A percentile compares a stretch with the other conserved stretches of the same genome.
phyloP scores from a whole-genome alignment of 352 stramenopile genomes.

The Globisporangium radiosum region DNA sequence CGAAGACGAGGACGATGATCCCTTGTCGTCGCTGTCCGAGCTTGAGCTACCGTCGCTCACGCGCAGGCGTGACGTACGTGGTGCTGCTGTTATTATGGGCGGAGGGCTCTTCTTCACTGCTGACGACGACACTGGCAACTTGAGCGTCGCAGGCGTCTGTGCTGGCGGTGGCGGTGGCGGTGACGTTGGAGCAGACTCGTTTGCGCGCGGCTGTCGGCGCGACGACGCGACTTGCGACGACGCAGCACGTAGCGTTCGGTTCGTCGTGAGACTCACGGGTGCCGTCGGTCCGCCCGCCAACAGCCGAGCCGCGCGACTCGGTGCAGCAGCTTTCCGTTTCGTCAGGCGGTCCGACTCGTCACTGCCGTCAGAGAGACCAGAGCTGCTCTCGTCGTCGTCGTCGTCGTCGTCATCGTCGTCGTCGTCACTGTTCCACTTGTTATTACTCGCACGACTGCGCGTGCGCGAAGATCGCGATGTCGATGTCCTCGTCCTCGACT shows the following conservation, averaged over 20 bases:
- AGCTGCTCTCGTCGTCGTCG: slow-evolving; percentile 4
- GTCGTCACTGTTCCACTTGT: slow-evolving; percentile 15
- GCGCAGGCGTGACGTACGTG: slow-evolving; percentile 22
- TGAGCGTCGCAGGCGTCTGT: neutral
- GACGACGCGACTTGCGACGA: neutral
- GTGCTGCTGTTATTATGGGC: neutral
- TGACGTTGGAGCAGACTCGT: slow-evolving; percentile 13
- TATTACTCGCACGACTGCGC: neutral
- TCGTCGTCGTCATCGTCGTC: slow-evolving; percentile 7
- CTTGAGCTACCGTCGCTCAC: slow-evolving; percentile 60
- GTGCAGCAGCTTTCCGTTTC: slow-evolving; percentile 2
- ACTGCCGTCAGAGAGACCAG: slow-evolving; percentile 4
- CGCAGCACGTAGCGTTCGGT: too few relatives aligned
- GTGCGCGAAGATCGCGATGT: slow-evolving; percentile 7
- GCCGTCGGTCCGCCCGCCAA: too few relatives aligned
- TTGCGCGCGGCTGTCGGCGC: slow-evolving; percentile 5
- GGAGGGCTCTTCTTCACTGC: slow-evolving; percentile 2
- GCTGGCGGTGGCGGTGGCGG: slow-evolving; percentile 24
- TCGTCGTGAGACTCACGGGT: too few relatives aligned
- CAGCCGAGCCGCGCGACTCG: neutral
- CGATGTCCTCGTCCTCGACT: neutral
- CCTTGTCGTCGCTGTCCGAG: slow-evolving; percentile 43
- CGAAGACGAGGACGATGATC: slow-evolving; percentile 17
- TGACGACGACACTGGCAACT: slow-evolving; percentile 1
- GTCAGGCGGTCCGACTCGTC: slow-evolving; percentile 2